Conservation (phyloP, 2,329 filamentous ascomycete genomes). For the Aspergillus pseudotamarii region DNA sequence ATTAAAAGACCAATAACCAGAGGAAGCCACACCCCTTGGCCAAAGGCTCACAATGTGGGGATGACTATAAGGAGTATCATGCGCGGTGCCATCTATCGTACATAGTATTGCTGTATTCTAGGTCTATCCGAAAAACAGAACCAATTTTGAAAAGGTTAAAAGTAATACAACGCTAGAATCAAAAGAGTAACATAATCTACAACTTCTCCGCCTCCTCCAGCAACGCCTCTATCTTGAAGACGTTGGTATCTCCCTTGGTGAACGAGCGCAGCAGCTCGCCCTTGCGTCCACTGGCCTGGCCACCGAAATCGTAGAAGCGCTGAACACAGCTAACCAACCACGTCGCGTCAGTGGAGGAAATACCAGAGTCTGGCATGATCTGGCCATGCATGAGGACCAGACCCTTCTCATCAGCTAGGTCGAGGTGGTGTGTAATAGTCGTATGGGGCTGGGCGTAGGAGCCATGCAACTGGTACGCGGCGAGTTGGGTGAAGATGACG, state of each 20-base stretch:
- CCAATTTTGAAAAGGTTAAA: neutral
- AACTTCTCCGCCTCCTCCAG: conserved; percentile 88
- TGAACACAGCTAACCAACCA: conserved; percentile 93
- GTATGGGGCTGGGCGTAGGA: conserved; percentile 92
- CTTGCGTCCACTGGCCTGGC: conserved; percentile 62
- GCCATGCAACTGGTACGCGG: conserved; percentile 87
- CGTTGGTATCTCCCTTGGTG: conserved; percentile 68
- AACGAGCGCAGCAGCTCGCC: conserved; percentile 80
- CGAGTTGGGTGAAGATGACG: conserved; percentile 90
- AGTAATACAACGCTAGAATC: neutral
- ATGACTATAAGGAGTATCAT: neutral
- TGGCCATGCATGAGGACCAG: conserved; percentile 84
- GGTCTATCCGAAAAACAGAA: neutral
- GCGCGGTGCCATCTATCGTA: neutral
- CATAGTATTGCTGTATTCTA: neutral
- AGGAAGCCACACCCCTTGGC: neutral
- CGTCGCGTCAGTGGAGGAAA: conserved; percentile 78
- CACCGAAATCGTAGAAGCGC: conserved; percentile 75
- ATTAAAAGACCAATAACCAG: neutral
- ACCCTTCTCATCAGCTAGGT: conserved; percentile 72
- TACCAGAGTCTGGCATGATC: conserved; percentile 74
- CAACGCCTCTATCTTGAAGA: conserved; percentile 81
- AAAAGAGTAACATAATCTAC: conserved; percentile 25
- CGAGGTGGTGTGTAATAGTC: conserved; percentile 86
- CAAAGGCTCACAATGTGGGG: neutral